Percentiles rank a stretch among this genome's conserved stretches.
Evolutionary conservation across 2,329 filamentous ascomycete species (phyloP).

Genomic region (Diaporthe ampelina): DNA sequence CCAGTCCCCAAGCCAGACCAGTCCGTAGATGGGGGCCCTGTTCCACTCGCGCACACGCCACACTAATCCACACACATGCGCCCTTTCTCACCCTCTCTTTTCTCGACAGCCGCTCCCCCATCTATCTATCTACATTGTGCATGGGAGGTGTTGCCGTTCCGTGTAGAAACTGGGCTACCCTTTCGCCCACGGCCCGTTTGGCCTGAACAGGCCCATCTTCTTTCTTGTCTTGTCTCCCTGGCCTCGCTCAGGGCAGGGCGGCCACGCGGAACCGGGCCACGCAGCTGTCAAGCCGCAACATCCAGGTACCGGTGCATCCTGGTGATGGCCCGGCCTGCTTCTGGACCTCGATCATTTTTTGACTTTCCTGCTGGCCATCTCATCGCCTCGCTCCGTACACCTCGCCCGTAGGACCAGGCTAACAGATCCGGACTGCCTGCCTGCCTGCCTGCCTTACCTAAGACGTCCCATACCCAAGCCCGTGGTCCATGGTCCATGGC

Average conservation of each 20-base stretch:
- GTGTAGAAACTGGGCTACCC: conserved; percentile 8
- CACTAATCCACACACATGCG: conserved; percentile 3
- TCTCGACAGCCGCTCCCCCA: conserved; percentile 1
- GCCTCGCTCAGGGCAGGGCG: not conserved
- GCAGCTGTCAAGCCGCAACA: conserved; percentile 34
- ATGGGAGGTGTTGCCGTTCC: not conserved
- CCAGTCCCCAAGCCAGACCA: not conserved
- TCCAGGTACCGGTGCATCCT: conserved; percentile 25
- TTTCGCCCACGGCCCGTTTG: not conserved
- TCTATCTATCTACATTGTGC: conserved; percentile 1
- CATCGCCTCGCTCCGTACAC: conserved; percentile 22
- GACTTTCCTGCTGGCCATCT: conserved; percentile 33
- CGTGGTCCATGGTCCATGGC: conserved; percentile 33
- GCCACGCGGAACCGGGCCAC: conserved; percentile 21
- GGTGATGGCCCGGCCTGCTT: conserved; percentile 16
- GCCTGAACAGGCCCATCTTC: not conserved
- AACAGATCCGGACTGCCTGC: conserved; percentile 33
- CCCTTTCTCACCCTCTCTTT: not conserved
- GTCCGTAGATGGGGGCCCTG: conserved; percentile 4
- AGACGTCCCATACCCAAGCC: conserved; percentile 28
- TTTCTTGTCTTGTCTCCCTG: not conserved
- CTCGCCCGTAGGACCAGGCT: conserved; percentile 32
- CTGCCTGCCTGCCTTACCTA: conserved; percentile 40
- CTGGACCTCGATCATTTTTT: conserved; percentile 33
- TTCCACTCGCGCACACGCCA: conserved; percentile 9